Percentiles rank a stretch among this genome's conserved stretches.
phyloP scores from a whole-genome alignment of 495 filamentous ascomycete genomes.

The Neurospora terricola region DNA sequence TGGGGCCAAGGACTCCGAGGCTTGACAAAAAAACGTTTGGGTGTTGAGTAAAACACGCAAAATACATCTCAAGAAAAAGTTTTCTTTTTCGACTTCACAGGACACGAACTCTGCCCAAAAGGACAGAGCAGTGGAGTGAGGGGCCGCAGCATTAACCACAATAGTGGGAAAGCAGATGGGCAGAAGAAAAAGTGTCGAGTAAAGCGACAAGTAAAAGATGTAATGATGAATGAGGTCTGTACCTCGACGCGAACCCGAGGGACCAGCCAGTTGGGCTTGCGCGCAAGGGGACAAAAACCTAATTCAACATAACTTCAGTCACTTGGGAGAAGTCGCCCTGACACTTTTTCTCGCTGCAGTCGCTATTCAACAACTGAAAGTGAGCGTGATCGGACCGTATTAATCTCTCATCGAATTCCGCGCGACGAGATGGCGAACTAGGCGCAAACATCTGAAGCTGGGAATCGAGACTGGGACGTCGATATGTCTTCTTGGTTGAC shows the following conservation, averaged over 20 bases:
- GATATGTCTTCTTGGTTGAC: not conserved
- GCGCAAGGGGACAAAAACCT: not conserved
- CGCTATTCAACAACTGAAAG: not conserved
- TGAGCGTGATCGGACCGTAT: not conserved
- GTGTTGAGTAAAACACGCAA: not conserved
- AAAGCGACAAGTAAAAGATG: not conserved
- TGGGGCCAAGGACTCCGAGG: not conserved
- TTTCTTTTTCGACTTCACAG: not conserved
- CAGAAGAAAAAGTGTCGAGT: not conserved
- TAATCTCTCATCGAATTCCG: not conserved
- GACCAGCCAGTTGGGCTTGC: not conserved
- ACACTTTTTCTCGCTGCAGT: not conserved
- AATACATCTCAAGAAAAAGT: not conserved
- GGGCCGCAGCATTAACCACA: constrained; percentile 8
- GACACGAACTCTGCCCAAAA: not conserved
- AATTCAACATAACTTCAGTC: not conserved
- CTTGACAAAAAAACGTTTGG: not conserved
- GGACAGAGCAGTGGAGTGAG: not conserved
- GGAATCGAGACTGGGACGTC: not conserved
- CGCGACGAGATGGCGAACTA: not conserved
- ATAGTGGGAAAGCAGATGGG: not conserved
- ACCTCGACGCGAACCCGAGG: not conserved
- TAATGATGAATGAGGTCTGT: not conserved
- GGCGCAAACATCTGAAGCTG: not conserved
- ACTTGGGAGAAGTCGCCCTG: not conserved